A percentile compares a stretch with the other conserved stretches of the same genome.
Conservation (phyloP, 2,329 filamentous ascomycete species). For the Exophiala spinifera region DNA sequence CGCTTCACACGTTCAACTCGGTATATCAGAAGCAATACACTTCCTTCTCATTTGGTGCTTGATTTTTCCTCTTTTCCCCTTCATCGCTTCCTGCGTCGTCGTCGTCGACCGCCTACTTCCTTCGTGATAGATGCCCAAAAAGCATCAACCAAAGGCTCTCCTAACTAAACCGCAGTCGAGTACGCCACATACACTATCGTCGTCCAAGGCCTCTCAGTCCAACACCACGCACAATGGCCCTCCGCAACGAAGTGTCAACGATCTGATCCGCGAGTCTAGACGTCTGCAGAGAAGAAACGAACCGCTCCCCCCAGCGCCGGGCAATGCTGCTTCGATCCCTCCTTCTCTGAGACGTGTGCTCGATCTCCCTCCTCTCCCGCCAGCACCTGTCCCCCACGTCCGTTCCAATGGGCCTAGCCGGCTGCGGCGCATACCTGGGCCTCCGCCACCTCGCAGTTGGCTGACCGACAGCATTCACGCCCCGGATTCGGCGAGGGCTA, state of each 20-base stretch:
- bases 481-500: slow-evolving; percentile 6
- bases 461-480: slow-evolving; percentile 31
- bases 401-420: slow-evolving; percentile 35
- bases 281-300: slow-evolving; percentile 37
- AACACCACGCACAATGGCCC: slow-evolving; percentile 27
- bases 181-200: slow-evolving; percentile 39
- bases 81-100: neutral
- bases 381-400: slow-evolving; percentile 40
- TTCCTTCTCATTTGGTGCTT: no score
- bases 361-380: slow-evolving; percentile 43
- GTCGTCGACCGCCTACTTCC: neutral
- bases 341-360: slow-evolving; percentile 45
- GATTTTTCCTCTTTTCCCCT: neutral
- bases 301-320: slow-evolving; percentile 13
- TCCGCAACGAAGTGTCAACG: slow-evolving; percentile 43
- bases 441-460: slow-evolving; percentile 48
- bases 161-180: slow-evolving; percentile 41
- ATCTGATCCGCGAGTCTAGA: slow-evolving; percentile 47
- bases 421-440: slow-evolving; percentile 42
- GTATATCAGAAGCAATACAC: no score
- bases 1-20: no score
- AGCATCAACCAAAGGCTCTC: slow-evolving; percentile 38
- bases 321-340: slow-evolving; percentile 41
- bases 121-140: slow-evolving; percentile 45
- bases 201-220: slow-evolving; percentile 31